Percentiles rank a stretch among this genome's conserved stretches.
phyloP scores from a whole-genome alignment of 257 asterid species.

The Nyctanthes arbortristis region DNA sequence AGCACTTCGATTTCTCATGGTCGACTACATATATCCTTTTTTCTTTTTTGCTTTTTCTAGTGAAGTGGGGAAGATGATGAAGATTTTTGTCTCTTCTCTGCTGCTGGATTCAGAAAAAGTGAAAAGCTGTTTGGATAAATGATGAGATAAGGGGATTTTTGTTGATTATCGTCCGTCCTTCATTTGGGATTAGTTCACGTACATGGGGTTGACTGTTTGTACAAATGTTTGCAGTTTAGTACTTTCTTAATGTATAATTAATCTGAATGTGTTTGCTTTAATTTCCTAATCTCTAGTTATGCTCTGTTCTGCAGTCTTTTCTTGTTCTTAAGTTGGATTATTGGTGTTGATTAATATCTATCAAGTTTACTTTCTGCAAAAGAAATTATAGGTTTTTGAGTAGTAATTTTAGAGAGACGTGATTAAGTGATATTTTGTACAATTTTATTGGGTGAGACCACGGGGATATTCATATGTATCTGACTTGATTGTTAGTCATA shows the following conservation, averaged over 20 bases:
- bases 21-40: no score
- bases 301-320: no score
- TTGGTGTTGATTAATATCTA: not conserved
- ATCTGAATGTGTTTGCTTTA: constrained; percentile 14
- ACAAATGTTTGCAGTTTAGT: constrained; percentile 30
- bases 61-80: constrained; percentile 11
- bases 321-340: constrained; percentile 8
- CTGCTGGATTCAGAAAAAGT: constrained; percentile 16
- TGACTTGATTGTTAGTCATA: no score
- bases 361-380: no score
- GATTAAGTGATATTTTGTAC: no score
- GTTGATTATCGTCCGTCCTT: constrained; percentile 21
- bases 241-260: constrained; percentile 26
- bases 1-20: no score
- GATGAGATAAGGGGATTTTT: no score
- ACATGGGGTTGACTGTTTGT: constrained; percentile 23
- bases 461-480: no score
- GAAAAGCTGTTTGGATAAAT: constrained; percentile 17
- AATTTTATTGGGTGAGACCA: no score
- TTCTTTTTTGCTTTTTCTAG: no score
- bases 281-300: not conserved
- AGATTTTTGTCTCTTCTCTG: constrained; percentile 3
- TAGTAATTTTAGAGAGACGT: no score
- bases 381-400: no score
- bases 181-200: constrained; percentile 8